A percentile compares a stretch with the other conserved stretches of the same genome.
These are phyloP conservation scores for Mikania micrantha DNA, from an alignment of 129 eudicot genomes.

Conservation along the genomic window DNA sequence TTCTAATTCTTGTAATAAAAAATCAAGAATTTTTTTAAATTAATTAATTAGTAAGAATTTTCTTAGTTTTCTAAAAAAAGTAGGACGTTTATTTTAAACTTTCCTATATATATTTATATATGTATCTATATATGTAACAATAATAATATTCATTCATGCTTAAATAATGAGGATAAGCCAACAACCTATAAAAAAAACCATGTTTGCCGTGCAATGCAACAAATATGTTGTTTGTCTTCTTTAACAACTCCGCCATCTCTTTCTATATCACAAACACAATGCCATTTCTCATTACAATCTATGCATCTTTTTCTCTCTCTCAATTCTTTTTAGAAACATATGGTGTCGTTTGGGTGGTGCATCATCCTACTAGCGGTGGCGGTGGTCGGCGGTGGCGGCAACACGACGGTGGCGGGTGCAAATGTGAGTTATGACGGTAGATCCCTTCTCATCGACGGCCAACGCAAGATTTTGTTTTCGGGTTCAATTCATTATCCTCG, in stretches of 20 bases:
- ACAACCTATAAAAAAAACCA: conserved; percentile 36
- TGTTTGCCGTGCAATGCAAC: conserved; percentile 40
- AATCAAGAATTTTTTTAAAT: no score
- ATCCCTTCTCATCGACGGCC: conserved; percentile 66
- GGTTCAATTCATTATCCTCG: conserved; percentile 96
- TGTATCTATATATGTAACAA: neutral
- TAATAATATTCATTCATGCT: conserved; percentile 5
- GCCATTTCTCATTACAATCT: neutral
- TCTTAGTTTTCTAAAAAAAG: no score
- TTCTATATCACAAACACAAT: conserved; percentile 13
- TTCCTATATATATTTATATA: no score
- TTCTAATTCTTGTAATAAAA: no score
- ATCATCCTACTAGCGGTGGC: conserved; percentile 22
- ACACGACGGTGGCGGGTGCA: conserved; percentile 25
- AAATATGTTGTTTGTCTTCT: conserved; percentile 26
- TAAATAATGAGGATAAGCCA: conserved; percentile 21
- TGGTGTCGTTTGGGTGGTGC: conserved; percentile 38
- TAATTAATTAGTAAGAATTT: no score
- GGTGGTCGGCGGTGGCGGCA: neutral
- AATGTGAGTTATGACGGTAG: conserved; percentile 77
- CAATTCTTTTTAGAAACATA: conserved; percentile 11
- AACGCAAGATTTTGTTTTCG: conserved; percentile 56
- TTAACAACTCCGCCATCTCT: conserved; percentile 39
- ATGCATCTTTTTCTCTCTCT: neutral
- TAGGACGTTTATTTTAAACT: no score